These are phyloP conservation scores for Gastrolobium bilobum DNA, from an alignment of 306 rosid genomes.

Conservation along the genomic window DNA sequence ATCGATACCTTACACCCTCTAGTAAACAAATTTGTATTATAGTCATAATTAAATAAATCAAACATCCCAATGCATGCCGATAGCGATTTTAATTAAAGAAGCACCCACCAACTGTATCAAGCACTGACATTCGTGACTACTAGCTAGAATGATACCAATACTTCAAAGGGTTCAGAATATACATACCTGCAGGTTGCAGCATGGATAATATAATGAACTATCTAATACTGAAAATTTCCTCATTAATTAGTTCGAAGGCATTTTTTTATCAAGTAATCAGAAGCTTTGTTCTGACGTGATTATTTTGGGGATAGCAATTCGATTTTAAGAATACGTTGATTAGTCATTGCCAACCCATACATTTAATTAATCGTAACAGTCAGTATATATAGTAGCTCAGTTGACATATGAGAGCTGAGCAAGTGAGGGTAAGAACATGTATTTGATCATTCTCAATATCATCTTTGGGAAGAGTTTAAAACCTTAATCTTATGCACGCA, in stretches of 20 bases:
- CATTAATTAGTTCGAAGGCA: neutral
- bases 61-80: constrained; percentile 14
- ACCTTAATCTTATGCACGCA: too few relatives aligned
- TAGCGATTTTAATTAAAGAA: constrained; percentile 26
- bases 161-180: neutral
- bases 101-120: constrained; percentile 20
- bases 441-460: too few relatives aligned
- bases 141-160: neutral
- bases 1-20: neutral
- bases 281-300: neutral
- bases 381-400: neutral
- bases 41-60: constrained; percentile 26
- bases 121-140: constrained; percentile 13
- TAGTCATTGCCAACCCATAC: neutral
- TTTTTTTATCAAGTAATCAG: neutral
- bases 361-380: constrained; percentile 28
- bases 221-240: neutral
- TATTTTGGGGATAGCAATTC: constrained; percentile 17
- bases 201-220: neutral
- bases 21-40: neutral
- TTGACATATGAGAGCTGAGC: too few relatives aligned
- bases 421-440: too few relatives aligned
- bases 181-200: neutral
- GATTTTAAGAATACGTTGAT: neutral
- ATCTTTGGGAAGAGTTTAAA: too few relatives aligned